A percentile compares a stretch with the other conserved stretches of the same genome.
These are phyloP conservation scores for Escallonia herrerae DNA, from an alignment of 129 eudicot species.

Conservation along the genomic window DNA sequence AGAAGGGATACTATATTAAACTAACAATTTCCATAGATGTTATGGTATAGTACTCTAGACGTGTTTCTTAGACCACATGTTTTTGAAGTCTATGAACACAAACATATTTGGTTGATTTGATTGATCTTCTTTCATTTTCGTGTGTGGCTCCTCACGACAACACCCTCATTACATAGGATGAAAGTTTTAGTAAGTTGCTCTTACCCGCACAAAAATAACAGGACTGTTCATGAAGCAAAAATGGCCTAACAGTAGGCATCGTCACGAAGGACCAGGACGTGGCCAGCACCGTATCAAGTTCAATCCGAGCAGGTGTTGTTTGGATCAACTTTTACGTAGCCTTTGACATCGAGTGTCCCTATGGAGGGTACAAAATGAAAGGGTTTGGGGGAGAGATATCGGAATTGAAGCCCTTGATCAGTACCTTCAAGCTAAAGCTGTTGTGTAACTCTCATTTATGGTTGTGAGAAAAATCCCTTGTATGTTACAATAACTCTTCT, in stretches of 20 bases:
- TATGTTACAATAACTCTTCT: too few species aligned
- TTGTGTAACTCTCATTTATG: constrained; percentile 76
- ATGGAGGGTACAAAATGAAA: constrained; percentile 80
- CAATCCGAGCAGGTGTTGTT: constrained; percentile 68
- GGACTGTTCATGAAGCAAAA: constrained; percentile 81
- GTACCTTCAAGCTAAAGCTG: constrained; percentile 71
- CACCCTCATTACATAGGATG: constrained; percentile 75
- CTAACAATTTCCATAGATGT: too few species aligned
- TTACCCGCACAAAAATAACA: too few species aligned
- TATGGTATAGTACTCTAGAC: too few species aligned
- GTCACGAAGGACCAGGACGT: constrained; percentile 68
- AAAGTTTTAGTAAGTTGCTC: constrained; percentile 92
- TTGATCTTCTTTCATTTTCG: too few species aligned
- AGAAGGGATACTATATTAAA: too few species aligned
- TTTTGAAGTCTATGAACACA: too few species aligned
- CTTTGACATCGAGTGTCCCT: constrained; percentile 57
- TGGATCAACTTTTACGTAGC: constrained; percentile 82
- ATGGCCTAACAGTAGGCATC: constrained; percentile 82
- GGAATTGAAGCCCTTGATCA: constrained; percentile 61
- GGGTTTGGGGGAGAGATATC: constrained; percentile 61
- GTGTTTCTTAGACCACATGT: too few species aligned
- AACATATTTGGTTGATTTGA: too few species aligned
- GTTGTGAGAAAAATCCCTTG: too few species aligned
- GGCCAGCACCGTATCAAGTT: constrained; percentile 83
- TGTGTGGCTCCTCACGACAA: constrained; percentile 39